Base-by-base conservation (phyloP, 2,329 filamentous ascomycete genomes). In the Fusarium agapanthi region DNA sequence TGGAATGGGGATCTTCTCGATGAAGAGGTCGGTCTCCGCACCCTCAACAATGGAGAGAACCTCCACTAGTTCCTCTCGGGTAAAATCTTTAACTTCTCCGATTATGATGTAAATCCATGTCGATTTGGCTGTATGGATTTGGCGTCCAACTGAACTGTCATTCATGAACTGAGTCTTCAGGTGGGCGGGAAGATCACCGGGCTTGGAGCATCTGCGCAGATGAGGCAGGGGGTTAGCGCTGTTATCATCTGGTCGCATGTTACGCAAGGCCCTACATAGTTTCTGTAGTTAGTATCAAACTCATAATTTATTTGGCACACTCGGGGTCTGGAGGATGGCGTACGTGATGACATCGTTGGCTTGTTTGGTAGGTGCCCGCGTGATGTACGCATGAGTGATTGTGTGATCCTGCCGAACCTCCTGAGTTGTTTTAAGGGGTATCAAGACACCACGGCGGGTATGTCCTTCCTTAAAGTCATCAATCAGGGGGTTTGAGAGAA, bases 121-220 rank as follows among this genome's bases (percentile, higher is more conserved):
- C 32, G 88, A 88, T 78, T 90, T 90, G 61, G 87, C 85, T 20
- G 88, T 89, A 72, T 90, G 88, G 56, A 88, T 86, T 72, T 88
- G 85, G 67, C 87, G 85, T 73, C 88, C 89, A 53, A 80, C 79
- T 1, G 85, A 81, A n/a, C 83, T 85, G 65, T 88, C 86, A 75
- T 89, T 89, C 86, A 90, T 90, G 73, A 88, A 88, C 69, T 87
- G 84, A 11, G 86, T 85, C 79, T 90, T 90, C 69, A 93, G 85
- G 75, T 92, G 90, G 32, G 86, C 83, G 15, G 92, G 92, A 14
- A 95, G 85, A 77, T 92, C 91, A 59, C 85, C 84, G 51, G 88
- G 88, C 81, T 95, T 94, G 65, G 91, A 92, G 80, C 94, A 93
- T 80, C 93, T 89, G 71, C 93, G 92, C 62, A 95, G 86, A 83